Evolutionary conservation across 177 flowering plant genomes (phyloP).

Genomic region (Vitis hybrid): DNA sequence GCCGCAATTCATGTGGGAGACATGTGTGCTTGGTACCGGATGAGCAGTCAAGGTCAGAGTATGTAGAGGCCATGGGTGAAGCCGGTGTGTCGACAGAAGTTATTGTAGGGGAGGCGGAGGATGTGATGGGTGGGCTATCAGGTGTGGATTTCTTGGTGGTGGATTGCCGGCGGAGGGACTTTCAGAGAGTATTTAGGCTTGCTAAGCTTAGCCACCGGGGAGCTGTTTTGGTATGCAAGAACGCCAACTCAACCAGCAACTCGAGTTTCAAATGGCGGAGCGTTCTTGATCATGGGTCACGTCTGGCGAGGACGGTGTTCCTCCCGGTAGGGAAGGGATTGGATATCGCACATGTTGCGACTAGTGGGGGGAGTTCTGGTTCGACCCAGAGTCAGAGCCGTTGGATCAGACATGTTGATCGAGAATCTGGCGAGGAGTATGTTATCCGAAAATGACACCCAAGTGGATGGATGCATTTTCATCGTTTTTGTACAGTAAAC

Average conservation of each 20-base stretch:
- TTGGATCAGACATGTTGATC: conserved; percentile 69
- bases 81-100: conserved; percentile 47
- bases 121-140: conserved; percentile 40
- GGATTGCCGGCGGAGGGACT: conserved; percentile 52
- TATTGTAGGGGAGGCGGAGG: conserved; percentile 64
- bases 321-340: conserved; percentile 83
- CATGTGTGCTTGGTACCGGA: conserved; percentile 84
- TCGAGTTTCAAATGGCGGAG: conserved; percentile 48
- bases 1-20: conserved; percentile 60
- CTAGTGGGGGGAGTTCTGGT: conserved; percentile 20
- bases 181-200: conserved; percentile 36
- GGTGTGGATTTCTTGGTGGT: conserved; percentile 84
- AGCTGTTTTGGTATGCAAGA: conserved; percentile 76
- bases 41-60: conserved; percentile 52
- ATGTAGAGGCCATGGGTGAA: conserved; percentile 33
- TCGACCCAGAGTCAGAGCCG: conserved; percentile 26
- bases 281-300: conserved; percentile 31
- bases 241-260: conserved; percentile 35
- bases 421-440: conserved; percentile 49
- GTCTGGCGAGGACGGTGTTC: conserved; percentile 62
- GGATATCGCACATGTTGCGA: conserved; percentile 72
- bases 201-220: conserved; percentile 62
- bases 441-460: conserved; percentile 29
- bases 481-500: too few relatives aligned
- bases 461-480: background rate